Base-by-base conservation (phyloP, 1,139 yeast genomes). In the Yamadazyma mexicana region DNA sequence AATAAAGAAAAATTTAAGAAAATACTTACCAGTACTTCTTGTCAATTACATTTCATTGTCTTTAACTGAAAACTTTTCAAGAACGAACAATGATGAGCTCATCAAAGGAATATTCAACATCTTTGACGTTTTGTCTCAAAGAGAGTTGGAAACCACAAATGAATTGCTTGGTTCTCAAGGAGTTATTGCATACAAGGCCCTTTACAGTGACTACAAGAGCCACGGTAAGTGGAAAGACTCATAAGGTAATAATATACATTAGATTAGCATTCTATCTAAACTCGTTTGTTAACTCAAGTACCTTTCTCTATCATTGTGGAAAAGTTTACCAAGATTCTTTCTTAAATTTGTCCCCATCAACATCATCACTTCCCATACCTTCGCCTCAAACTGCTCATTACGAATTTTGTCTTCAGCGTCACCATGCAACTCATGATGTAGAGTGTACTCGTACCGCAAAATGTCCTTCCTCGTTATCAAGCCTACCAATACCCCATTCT, bases 201-300 rank as follows among this genome's bases (percentile, higher is more conserved):
- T 89, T 32, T 87, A 85, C 52, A 77, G 77, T 5, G 88, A 84
- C 46, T 92, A 88, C 62, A 79, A 78, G 57, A 81, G 77, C 50
- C 75, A 74, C 47, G 96, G 96, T 40, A 87, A 85, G 59, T 91
- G 98, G 98, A 79, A 66, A 43, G 88, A 81, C 46, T 73, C 71
- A 40, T 74, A 59, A 43, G 31, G 46, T 11, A 11, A 17, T 29
- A 15, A 29, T 29, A 29, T 29, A 29, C 31, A 29, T 29, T 29
- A 16, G 4, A 6, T 6, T 17, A 11, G 14, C 14, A 24, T 24
- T 11, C 5, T 24, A 24, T n/a, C 5, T 6, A 11, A 7, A 11
- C 10, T 24, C 14, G n/a, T 11, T n/a, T 24, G 3, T 28, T 16
- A 16, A 16, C 11, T 16, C 31, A 20, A 17, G 31, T 49, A 58